Evolutionary conservation across 192 early-diverging fungal species (phyloP), one percentile per base, ranked within the genome.

Genomic region (Gigaspora rosea): DNA sequence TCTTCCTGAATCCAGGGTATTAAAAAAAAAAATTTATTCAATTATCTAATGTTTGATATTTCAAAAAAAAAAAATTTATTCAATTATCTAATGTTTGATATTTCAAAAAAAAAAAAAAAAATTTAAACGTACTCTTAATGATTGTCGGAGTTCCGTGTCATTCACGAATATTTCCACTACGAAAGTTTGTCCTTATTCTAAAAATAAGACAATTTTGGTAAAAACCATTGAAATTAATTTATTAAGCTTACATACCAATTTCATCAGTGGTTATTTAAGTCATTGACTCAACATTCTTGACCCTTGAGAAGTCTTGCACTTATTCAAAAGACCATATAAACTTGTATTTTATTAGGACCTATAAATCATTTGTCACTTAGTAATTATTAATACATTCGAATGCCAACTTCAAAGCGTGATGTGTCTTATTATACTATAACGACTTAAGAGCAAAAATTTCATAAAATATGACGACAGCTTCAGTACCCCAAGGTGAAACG

Each of bases 251-350:
- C 22, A 16, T 48, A 74, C 72, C 72, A 66, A 99, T 98, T 3
- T 83, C 11, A 92, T 83, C 47, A 97, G 79, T 18, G 97, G 97
- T 75, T 98, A 94, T 78, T 95, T 96, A 1, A 93, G 63, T 96
- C 97, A 98, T 59, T 84, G 85, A 11, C 88, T 81, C 62, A 96
- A 90, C 63, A 91, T 75, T 10, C 94, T 87, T 58, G 90, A 92
- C 1, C 97, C 98, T 81, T 97, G 95, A 20, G 98, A 91, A 20
- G 97, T 94, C 16, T 86, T 83, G 62, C 94, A 93, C 59, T 93
- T 92, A 78, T 95, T 92, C 7, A 99, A 78, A 54, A 97, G 85
- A 67, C 92, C 86, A 73, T 95, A 92, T 13, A 99, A 88, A 49
- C 72, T 81, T 57, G 76, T 79, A 9, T 78, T 87, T 62, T 91